phyloP scores from a whole-genome alignment of 2,329 filamentous ascomycete genomes.

The Zasmidium angulare region DNA sequence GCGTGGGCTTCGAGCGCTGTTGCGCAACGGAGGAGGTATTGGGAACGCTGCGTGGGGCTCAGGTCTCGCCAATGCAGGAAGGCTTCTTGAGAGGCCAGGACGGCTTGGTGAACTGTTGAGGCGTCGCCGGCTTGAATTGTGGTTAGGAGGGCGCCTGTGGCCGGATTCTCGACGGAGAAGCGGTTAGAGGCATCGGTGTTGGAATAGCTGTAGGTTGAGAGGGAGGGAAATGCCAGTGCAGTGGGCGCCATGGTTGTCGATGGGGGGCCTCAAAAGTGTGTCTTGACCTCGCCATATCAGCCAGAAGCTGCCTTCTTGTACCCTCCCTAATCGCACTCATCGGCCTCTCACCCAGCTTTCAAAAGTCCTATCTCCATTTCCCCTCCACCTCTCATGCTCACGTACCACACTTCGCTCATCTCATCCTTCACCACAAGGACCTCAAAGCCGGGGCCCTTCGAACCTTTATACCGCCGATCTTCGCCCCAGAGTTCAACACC shows the following conservation, averaged over 20 bases:
- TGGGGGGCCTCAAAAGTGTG: background rate
- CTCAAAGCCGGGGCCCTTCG: background rate
- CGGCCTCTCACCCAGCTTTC: too few relatives aligned
- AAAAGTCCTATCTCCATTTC: too few relatives aligned
- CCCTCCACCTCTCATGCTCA: too few relatives aligned
- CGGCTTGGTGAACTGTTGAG: slow-evolving; percentile 9
- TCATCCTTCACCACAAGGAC: too few relatives aligned
- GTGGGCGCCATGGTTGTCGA: too few relatives aligned
- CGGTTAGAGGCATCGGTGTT: slow-evolving; percentile 9
- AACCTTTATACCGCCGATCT: slow-evolving; percentile 3
- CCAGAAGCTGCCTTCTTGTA: too few relatives aligned
- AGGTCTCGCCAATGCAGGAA: slow-evolving; percentile 10
- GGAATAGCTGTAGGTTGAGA: slow-evolving; percentile 13
- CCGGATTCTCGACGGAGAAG: slow-evolving; percentile 16
- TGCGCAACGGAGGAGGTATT: slow-evolving; percentile 12
- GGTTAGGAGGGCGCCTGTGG: slow-evolving; percentile 13
- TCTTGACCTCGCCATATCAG: background rate
- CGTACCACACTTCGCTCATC: too few relatives aligned
- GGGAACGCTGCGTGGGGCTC: slow-evolving; percentile 9
- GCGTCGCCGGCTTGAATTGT: slow-evolving; percentile 12
- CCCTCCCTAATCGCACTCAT: too few relatives aligned
- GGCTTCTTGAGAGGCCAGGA: slow-evolving; percentile 16
- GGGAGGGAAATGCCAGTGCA: slow-evolving; percentile 8
- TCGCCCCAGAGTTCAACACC: slow-evolving; percentile 3
- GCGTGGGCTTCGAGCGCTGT: slow-evolving; percentile 13